Percentiles rank a stretch among this genome's conserved stretches.
phyloP scores from a whole-genome alignment of 2,329 filamentous ascomycete genomes.

The Exophiala dermatitidis region DNA sequence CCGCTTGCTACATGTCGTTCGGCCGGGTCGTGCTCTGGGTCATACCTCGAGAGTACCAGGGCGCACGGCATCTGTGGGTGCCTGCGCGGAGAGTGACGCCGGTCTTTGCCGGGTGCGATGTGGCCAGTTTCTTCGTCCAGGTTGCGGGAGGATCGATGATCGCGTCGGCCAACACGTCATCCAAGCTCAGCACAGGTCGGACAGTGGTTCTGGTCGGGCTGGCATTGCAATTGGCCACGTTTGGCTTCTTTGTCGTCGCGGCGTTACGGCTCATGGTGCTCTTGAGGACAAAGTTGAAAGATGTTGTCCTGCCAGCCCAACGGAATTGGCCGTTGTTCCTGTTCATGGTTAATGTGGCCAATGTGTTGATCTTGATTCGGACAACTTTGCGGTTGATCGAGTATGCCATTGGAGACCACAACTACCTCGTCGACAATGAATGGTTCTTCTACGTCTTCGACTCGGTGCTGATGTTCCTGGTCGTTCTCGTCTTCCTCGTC shows the following conservation, averaged over 20 bases:
- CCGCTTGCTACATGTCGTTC: slow-evolving; percentile 43
- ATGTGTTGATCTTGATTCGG: slow-evolving; percentile 16
- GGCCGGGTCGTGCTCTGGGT: slow-evolving; percentile 42
- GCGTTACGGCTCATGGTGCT: slow-evolving; percentile 28
- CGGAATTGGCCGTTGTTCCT: slow-evolving; percentile 20
- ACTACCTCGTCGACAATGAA: slow-evolving; percentile 19
- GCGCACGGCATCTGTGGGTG: slow-evolving; percentile 34
- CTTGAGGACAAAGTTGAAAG: slow-evolving; percentile 8
- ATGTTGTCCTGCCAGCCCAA: slow-evolving; percentile 11
- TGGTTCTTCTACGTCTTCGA: slow-evolving; percentile 23
- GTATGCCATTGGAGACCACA: slow-evolving; percentile 12
- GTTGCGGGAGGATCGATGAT: slow-evolving; percentile 36
- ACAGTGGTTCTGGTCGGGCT: slow-evolving; percentile 40
- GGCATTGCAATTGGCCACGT: slow-evolving; percentile 48
- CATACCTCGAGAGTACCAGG: slow-evolving; percentile 28
- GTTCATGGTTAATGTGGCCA: slow-evolving; percentile 18
- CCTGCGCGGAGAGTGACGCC: slow-evolving; percentile 35
- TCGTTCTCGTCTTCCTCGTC: slow-evolving; percentile 13
- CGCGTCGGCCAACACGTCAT: slow-evolving; percentile 26
- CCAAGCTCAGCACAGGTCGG: slow-evolving; percentile 30
- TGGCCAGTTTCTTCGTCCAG: slow-evolving; percentile 43
- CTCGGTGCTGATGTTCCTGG: slow-evolving; percentile 17
- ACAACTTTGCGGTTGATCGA: slow-evolving; percentile 17
- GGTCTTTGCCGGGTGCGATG: slow-evolving; percentile 39
- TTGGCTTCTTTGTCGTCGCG: slow-evolving; percentile 45